Base-by-base conservation (phyloP, 2,329 filamentous ascomycete genomes). In the Xylariaceae sp. region DNA sequence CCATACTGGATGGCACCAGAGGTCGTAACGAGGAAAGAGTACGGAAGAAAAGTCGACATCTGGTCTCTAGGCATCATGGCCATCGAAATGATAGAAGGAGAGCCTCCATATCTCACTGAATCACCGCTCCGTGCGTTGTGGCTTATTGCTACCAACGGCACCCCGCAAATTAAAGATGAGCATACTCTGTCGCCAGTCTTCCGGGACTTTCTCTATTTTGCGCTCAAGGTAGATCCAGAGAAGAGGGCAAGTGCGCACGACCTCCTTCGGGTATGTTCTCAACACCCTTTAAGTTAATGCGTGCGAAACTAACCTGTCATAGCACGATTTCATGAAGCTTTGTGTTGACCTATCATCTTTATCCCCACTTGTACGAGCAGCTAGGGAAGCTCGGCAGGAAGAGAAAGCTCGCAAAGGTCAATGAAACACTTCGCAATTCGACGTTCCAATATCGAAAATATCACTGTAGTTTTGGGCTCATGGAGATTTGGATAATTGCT, bases 1-100 rank as follows among this genome's bases (percentile, higher is more conserved):
- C 95, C 95, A 1, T 99, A 99, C 75, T 99, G 95, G 95, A 99
- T 99, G 95, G 95, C 95, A 1, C 95, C 95, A 2, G 95, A 99
- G 75, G 93, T 99, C 20, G 95, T 99, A 23, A 98, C 92, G 6
- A 83, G 93, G 42, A 98, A 98, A 74, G 95, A 98, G 76, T 99
- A 99, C 75, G 95, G 95, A 64, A 89, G 93, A 61, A 99, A 98
- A 75, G 93, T 99, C 52, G 95, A 99, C 71, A 97, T 99, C 65
- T 99, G 95, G 95, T 96, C 91, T 56, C 79, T 99, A 44, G 95
- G 95, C 56, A 99, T 99, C 77, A 98, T 99, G 95, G 92, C 95
- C 7, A 98, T 99, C 69, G 95, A 99, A 75, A 99, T 99, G 95
- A 96, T 99, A 63, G 95, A 98, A 77, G 95, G 93, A 72, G 95